phyloP scores from a whole-genome alignment of 2,329 filamentous ascomycete genomes.

The Coniochaeta hoffmannii region DNA sequence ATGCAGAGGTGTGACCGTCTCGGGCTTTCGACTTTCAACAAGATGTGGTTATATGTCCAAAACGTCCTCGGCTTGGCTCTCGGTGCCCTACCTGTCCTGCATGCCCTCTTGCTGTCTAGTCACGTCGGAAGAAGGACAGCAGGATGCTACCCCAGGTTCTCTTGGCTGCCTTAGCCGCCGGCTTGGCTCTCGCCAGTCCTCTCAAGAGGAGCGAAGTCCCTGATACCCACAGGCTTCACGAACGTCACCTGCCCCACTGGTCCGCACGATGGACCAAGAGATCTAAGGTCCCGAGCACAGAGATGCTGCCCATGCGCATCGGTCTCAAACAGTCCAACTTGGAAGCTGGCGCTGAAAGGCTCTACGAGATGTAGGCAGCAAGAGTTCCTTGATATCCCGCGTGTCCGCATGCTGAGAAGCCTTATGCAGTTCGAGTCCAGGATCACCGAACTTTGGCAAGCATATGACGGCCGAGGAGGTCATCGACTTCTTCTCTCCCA shows the following conservation, averaged over 20 bases:
- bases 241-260: conserved; percentile 20
- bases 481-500: conserved; percentile 26
- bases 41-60: conserved; percentile 5
- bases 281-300: conserved; percentile 14
- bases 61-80: not conserved
- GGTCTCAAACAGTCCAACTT: conserved; percentile 20
- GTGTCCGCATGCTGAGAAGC: not conserved
- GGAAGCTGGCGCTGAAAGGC: conserved; percentile 19
- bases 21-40: not conserved
- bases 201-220: conserved; percentile 5
- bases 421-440: not conserved
- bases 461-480: conserved; percentile 27
- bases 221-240: conserved; percentile 21
- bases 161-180: not conserved
- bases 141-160: not conserved
- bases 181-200: conserved; percentile 1
- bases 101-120: not conserved
- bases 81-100: not conserved
- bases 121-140: not conserved
- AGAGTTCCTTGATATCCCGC: not conserved
- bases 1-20: not conserved
- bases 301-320: conserved; percentile 19
- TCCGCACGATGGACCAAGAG: conserved; percentile 18
- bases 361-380: conserved; percentile 21
- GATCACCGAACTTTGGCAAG: conserved; percentile 25